Evolutionary conservation across 2,329 filamentous ascomycete genomes (phyloP).

Genomic region (Thermothelomyces thermophilus): DNA sequence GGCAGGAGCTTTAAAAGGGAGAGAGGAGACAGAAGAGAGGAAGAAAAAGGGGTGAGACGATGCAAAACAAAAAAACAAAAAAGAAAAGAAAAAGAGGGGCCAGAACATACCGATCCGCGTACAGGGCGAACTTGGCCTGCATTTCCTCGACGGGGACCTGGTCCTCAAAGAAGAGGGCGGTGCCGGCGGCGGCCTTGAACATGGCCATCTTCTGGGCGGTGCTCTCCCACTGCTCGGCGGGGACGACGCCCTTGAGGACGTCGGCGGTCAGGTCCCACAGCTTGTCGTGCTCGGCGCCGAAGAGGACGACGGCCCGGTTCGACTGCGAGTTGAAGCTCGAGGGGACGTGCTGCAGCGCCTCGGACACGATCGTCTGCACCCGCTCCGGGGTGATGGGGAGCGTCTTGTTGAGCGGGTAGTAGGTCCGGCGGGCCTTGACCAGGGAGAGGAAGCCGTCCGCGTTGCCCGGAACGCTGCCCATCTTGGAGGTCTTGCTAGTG

Average conservation of each 20-base stretch:
- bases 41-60: no score
- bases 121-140: constrained; percentile 63
- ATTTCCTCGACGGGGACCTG: constrained; percentile 57
- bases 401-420: constrained; percentile 62
- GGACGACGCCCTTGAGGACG: constrained; percentile 61
- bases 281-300: constrained; percentile 77
- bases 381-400: constrained; percentile 50
- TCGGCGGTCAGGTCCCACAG: constrained; percentile 72
- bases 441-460: constrained; percentile 54
- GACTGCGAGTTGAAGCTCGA: constrained; percentile 86
- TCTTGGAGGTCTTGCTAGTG: constrained; percentile 34
- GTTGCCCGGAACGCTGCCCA: constrained; percentile 31
- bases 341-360: constrained; percentile 62
- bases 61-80: background rate
- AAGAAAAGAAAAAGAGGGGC: background rate
- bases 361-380: constrained; percentile 59
- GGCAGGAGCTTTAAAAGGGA: no score
- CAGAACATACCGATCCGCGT: constrained; percentile 50
- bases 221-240: constrained; percentile 53
- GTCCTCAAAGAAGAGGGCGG: constrained; percentile 85
- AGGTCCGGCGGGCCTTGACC: constrained; percentile 60
- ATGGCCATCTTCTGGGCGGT: constrained; percentile 40
- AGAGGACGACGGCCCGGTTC: constrained; percentile 69
- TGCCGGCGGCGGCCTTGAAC: constrained; percentile 70
- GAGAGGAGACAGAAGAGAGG: no score